Conservation (phyloP, 495 filamentous ascomycete genomes). For the Penicillium steckii region DNA sequence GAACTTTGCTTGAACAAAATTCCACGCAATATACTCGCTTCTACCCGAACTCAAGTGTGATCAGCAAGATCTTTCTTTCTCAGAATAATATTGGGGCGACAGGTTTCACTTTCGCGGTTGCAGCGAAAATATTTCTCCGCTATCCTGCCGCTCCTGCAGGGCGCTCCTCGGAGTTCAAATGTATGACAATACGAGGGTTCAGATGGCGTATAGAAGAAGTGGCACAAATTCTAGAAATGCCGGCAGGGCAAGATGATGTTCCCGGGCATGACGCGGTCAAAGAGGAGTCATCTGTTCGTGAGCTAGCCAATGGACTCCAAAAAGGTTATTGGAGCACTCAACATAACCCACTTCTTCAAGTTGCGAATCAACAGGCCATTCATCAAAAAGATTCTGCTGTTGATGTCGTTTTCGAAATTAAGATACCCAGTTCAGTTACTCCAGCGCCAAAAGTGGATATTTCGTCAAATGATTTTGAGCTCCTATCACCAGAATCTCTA, state of each 20-base stretch:
- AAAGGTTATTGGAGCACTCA: slow-evolving; percentile 9
- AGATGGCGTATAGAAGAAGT: slow-evolving; percentile 17
- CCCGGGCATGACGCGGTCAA: neutral
- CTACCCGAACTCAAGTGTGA: slow-evolving; percentile 6
- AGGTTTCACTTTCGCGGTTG: neutral
- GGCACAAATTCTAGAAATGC: slow-evolving; percentile 1
- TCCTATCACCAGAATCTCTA: neutral
- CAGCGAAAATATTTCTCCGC: slow-evolving; percentile 2
- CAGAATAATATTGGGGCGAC: neutral
- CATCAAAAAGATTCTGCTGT: neutral
- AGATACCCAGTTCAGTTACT: neutral
- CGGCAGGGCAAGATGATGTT: neutral
- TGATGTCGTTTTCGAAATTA: slow-evolving; percentile 2
- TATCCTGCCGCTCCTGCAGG: neutral
- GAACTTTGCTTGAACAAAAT: slow-evolving; percentile 1
- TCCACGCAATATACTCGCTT: slow-evolving; percentile 6
- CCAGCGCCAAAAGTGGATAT: neutral
- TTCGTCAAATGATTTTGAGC: neutral
- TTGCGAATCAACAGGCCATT: neutral
- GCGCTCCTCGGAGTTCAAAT: slow-evolving; percentile 11
- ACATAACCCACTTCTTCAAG: neutral
- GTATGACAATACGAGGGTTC: slow-evolving; percentile 7
- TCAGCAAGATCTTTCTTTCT: slow-evolving; percentile 7
- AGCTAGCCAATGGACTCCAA: slow-evolving; percentile 5
- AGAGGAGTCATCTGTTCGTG: slow-evolving; percentile 2